Percentiles rank a stretch among this genome's conserved stretches.
Evolutionary conservation across 441 rosid species (phyloP).

Genomic region (Gossypium schwendimanii): DNA sequence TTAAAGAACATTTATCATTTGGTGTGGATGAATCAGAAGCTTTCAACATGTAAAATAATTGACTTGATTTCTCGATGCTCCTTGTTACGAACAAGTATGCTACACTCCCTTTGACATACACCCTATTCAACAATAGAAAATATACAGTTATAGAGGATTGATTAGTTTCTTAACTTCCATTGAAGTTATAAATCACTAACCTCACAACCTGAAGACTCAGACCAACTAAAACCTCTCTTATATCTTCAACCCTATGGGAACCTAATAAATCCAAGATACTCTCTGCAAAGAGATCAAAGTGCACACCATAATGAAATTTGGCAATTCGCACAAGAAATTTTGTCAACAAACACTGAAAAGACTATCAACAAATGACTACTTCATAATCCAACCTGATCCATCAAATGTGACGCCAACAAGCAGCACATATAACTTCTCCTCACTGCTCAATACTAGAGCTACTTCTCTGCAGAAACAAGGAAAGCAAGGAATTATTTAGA

Average conservation of each 20-base stretch:
- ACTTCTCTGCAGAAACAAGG: constrained; percentile 34
- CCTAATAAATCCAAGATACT: constrained; percentile 47
- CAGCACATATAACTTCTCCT: constrained; percentile 58
- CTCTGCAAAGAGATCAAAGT: constrained; percentile 42
- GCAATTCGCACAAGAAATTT: constrained; percentile 17
- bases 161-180: constrained; percentile 8
- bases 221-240: constrained; percentile 60
- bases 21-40: constrained; percentile 32
- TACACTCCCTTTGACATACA: constrained; percentile 40
- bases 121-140: constrained; percentile 33
- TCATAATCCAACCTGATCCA: constrained; percentile 55
- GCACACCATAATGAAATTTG: constrained; percentile 21
- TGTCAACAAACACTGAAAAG: constrained; percentile 1
- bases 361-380: constrained; percentile 17
- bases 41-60: constrained; percentile 48
- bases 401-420: constrained; percentile 51
- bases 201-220: constrained; percentile 78
- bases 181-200: constrained; percentile 37
- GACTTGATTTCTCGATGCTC: constrained; percentile 56
- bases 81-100: constrained; percentile 60
- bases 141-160: constrained; percentile 19
- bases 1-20: constrained; percentile 31
- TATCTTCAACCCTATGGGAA: constrained; percentile 59
- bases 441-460: constrained; percentile 54
- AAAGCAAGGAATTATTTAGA: neutral